These are phyloP conservation scores for Floccularia luteovirens DNA, from an alignment of 768 basidiomycete genomes.

Conservation along the genomic window DNA sequence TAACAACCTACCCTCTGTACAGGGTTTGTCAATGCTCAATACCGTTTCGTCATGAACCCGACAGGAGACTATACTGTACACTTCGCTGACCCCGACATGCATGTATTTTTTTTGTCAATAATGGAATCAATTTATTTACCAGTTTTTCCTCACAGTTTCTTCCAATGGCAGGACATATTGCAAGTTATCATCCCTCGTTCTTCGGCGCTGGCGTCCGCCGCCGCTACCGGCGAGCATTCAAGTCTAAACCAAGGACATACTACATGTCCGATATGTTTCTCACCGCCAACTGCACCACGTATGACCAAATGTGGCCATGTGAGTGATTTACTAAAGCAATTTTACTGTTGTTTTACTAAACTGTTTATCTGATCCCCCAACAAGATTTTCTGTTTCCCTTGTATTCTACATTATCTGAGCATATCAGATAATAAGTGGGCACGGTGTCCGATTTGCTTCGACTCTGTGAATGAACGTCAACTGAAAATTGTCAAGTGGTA, in stretches of 20 bases:
- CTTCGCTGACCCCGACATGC: constrained; percentile 97
- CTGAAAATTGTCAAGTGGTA: constrained; percentile 93
- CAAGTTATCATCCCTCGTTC: constrained; percentile 90
- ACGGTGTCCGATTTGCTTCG: constrained; percentile 94
- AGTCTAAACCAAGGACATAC: constrained; percentile 53
- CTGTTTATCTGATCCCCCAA: constrained; percentile 8
- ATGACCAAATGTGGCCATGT: constrained; percentile 99
- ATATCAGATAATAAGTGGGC: constrained; percentile 86
- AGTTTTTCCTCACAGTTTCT: constrained; percentile 48
- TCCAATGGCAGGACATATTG: constrained; percentile 93
- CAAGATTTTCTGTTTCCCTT: constrained; percentile 92
- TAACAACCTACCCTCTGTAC: constrained; percentile 2
- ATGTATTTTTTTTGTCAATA: constrained; percentile 21
- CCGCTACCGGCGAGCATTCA: constrained; percentile 32
- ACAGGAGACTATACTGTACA: constrained; percentile 88
- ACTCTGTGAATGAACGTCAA: constrained; percentile 84
- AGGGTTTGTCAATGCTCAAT: constrained; percentile 96
- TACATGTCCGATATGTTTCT: constrained; percentile 92
- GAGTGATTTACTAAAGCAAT: constrained; percentile 35
- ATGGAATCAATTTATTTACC: constrained; percentile 9
- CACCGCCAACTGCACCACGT: constrained; percentile 80
- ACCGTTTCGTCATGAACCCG: constrained; percentile 93
- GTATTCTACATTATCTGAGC: constrained; percentile 86
- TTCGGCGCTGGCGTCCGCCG: constrained; percentile 63
- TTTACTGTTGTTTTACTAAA: constrained; percentile 6